These are phyloP conservation scores for Suhomyces xylopsoci DNA, from an alignment of 805 yeast species.

Conservation along the genomic window DNA sequence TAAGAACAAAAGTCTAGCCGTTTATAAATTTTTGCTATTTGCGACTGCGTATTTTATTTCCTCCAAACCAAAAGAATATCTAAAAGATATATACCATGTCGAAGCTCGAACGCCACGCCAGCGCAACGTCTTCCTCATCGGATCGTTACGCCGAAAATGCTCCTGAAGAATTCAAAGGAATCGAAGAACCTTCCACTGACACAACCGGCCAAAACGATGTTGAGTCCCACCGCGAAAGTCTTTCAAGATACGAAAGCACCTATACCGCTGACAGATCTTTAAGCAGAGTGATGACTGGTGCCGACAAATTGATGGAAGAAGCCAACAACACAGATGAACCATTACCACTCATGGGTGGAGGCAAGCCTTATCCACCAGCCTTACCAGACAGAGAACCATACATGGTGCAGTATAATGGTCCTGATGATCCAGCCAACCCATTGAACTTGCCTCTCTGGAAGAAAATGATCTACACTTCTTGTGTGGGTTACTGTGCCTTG, in stretches of 20 bases:
- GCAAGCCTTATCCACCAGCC: constrained; percentile 58
- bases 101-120: neutral
- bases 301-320: constrained; percentile 17
- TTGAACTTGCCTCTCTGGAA: constrained; percentile 52
- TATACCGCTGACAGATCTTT: constrained; percentile 19
- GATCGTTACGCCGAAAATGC: neutral
- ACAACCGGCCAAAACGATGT: neutral
- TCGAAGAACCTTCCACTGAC: neutral
- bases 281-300: constrained; percentile 18
- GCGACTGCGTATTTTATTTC: neutral
- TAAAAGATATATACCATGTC: neutral
- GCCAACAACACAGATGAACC: constrained; percentile 27
- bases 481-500: constrained; percentile 33
- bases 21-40: neutral
- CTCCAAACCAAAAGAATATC: neutral
- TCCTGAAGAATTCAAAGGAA: neutral
- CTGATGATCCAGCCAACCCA: constrained; percentile 76
- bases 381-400: constrained; percentile 55
- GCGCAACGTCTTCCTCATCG: neutral
- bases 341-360: constrained; percentile 60
- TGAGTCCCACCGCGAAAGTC: constrained; percentile 20
- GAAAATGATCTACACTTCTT: constrained; percentile 21
- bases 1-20: neutral
- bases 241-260: constrained; percentile 20
- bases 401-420: constrained; percentile 72